A percentile compares a stretch with the other conserved stretches of the same genome.
phyloP scores from a whole-genome alignment of 805 yeast species.

The Candida endomychidarum region DNA sequence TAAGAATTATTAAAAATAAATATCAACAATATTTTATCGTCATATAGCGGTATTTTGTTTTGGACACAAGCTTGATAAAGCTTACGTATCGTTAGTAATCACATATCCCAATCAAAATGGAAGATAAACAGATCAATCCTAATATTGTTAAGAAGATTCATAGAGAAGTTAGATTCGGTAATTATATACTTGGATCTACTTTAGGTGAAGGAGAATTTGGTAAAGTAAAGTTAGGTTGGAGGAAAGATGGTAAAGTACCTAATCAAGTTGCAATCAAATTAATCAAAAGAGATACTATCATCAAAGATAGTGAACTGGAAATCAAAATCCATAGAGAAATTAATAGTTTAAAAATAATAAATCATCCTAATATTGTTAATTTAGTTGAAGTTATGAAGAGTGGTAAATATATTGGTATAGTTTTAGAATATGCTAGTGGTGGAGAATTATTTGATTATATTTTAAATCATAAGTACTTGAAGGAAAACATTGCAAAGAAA shows the following conservation, averaged over 20 bases:
- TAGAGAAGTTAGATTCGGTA: conserved; percentile 80
- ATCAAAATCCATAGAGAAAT: conserved; percentile 90
- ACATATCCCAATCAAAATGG: background rate
- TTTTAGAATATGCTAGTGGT: conserved; percentile 93
- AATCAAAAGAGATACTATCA: conserved; percentile 84
- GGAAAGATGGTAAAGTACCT: conserved; percentile 75
- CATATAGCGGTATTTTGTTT: too few relatives aligned
- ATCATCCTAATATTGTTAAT: conserved; percentile 92
- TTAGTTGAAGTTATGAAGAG: conserved; percentile 91
- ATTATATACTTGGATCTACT: conserved; percentile 87
- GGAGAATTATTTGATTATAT: conserved; percentile 96
- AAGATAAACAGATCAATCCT: conserved; percentile 4
- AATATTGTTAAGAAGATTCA: conserved; percentile 15
- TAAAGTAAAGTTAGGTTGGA: conserved; percentile 95
- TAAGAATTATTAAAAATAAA: too few relatives aligned
- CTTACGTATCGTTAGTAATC: too few relatives aligned
- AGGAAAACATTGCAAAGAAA: conserved; percentile 82
- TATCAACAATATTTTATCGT: too few relatives aligned
- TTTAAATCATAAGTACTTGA: conserved; percentile 77
- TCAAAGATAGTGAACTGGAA: conserved; percentile 82
- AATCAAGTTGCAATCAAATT: conserved; percentile 92
- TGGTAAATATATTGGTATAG: conserved; percentile 94
- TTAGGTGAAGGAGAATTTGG: conserved; percentile 99
- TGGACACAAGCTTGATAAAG: background rate
- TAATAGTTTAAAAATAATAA: conserved; percentile 78